Conservation (phyloP, 257 asterid species). For the Lantana camara region DNA sequence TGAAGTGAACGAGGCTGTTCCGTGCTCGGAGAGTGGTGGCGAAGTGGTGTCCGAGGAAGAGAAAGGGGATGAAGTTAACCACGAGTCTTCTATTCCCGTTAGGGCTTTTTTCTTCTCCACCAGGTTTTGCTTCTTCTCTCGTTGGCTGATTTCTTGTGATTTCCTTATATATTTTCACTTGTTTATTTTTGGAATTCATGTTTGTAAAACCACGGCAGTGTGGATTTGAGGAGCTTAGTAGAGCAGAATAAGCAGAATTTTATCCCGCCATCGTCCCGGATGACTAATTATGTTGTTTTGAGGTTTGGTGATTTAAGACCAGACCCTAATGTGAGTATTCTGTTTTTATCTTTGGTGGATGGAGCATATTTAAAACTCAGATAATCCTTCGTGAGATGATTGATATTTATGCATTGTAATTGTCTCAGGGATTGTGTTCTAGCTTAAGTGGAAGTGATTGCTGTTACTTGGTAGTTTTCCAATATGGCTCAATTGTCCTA, state of each 20-base stretch:
- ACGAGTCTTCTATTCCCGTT: constrained; percentile 74
- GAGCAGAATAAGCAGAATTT: constrained; percentile 81
- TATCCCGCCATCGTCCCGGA: constrained; percentile 77
- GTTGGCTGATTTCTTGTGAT: neutral
- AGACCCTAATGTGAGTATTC: constrained; percentile 54
- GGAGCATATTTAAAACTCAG: too few species aligned
- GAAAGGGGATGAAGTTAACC: constrained; percentile 41
- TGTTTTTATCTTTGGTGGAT: neutral
- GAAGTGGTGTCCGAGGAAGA: constrained; percentile 18
- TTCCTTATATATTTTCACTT: too few species aligned
- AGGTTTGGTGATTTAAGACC: constrained; percentile 64
- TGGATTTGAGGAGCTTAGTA: constrained; percentile 84
- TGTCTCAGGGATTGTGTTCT: constrained; percentile 61
- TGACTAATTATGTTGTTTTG: constrained; percentile 91
- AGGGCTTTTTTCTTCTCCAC: constrained; percentile 94
- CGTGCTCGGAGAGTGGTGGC: constrained; percentile 38
- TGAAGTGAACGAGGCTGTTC: too few species aligned
- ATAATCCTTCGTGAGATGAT: too few species aligned
- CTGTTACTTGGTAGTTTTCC: constrained; percentile 90
- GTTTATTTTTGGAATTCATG: neutral
- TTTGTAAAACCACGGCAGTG: constrained; percentile 50
- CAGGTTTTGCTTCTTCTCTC: constrained; percentile 46
- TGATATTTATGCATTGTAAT: neutral
- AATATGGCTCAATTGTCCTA: constrained; percentile 93
- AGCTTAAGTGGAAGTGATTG: constrained; percentile 69